A percentile compares a stretch with the other conserved stretches of the same genome.
These are phyloP conservation scores for Ambispora gerdemannii DNA, from an alignment of 192 early-diverging fungal genomes.

Conservation along the genomic window DNA sequence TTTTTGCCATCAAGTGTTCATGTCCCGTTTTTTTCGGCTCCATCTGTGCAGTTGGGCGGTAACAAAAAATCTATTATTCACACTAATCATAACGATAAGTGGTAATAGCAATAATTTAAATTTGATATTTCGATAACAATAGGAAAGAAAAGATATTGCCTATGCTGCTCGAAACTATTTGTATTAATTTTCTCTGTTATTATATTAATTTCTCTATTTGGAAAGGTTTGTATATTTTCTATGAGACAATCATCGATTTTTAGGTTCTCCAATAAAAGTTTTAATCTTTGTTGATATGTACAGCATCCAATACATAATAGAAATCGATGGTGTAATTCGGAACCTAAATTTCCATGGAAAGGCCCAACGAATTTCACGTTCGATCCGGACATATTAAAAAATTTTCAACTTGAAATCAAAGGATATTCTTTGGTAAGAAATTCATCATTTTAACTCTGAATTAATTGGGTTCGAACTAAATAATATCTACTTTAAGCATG, in stretches of 20 bases:
- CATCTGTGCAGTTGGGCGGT: not conserved
- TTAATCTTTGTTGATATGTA: not conserved
- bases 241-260: not conserved
- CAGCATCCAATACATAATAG: not conserved
- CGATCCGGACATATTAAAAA: not conserved
- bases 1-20: not conserved
- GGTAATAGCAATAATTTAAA: not conserved
- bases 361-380: not conserved
- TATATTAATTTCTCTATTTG: not conserved
- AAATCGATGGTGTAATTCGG: not conserved
- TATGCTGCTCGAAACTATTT: not conserved
- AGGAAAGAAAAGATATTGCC: not conserved
- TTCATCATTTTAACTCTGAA: not conserved
- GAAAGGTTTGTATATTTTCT: not conserved
- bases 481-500: too few relatives aligned
- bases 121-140: not conserved
- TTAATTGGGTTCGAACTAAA: not conserved
- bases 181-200: not conserved
- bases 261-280: not conserved
- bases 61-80: not conserved
- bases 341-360: constrained; percentile 4
- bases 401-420: not conserved
- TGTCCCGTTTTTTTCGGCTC: not conserved
- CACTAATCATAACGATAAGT: not conserved
- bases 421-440: not conserved